Base-by-base conservation (phyloP, 768 basidiomycete genomes). In the Boletus sp. region DNA sequence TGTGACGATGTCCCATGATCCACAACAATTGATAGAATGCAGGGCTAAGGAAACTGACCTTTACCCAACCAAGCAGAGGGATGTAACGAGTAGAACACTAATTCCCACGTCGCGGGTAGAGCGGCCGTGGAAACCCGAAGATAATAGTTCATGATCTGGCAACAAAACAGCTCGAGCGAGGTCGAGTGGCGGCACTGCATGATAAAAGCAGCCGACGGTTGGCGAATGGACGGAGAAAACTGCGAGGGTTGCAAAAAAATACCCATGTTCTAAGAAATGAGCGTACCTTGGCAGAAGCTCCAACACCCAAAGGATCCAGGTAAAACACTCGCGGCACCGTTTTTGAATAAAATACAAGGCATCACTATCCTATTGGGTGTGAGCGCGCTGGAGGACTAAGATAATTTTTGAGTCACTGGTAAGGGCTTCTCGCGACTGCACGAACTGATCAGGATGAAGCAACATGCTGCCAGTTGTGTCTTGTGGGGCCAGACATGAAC, bases 1-100 rank as follows among this genome's bases (percentile, higher is more conserved):
- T 63, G 64, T 25, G 13, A 29, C 38, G 29, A 47, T 9, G 34
- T 61, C 68, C 54, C 66, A 60, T 66, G 67, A 61, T 33, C 54
- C 13, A 29, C 29, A 7, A 14, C 27, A 34, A 29, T 27, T 19
- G 8, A 19, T 19, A 35, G 23, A 46, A 46, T 29, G 25, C 23
- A n/a, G 25, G 33, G 35, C 5, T 3, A 33, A 37, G 8, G 33
- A 34, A 45, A 7, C 42, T 4, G 7, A 42, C 54, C 27, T 49
- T 43, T 50, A 29, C 19, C 55, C 7, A 13, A 33, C 46, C 29
- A 32, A 57, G 55, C 41, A 43, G 32, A 19, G 34, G 3, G 5
- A 30, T 23, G 33, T 23, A 42, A 29, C 19, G 37, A 48, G 29
- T 38, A 30, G n/a, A 32, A 5, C 15, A 27, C 5, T 35, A 3